Percentiles rank a stretch among this genome's conserved stretches.
phyloP scores from a whole-genome alignment of 2,329 filamentous ascomycete genomes.

The Fusarium humuli region DNA sequence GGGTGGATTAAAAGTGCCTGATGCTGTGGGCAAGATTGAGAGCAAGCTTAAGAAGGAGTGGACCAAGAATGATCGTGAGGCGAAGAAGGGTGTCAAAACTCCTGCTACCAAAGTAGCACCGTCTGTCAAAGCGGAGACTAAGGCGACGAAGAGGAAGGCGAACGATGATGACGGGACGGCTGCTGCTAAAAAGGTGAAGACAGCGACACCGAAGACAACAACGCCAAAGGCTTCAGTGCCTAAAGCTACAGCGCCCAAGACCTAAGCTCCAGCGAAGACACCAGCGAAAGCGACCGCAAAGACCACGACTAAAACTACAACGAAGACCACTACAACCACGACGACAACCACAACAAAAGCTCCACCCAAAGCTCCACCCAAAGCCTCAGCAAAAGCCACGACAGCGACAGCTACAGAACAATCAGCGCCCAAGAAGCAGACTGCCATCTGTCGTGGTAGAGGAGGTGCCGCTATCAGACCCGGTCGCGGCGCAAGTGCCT shows the following conservation, averaged over 20 bases:
- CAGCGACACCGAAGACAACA: not conserved
- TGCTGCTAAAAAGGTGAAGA: constrained; percentile 23
- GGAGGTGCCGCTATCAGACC: constrained; percentile 24
- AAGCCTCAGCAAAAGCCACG: not conserved
- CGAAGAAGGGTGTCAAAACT: constrained; percentile 52
- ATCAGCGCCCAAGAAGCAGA: constrained; percentile 21
- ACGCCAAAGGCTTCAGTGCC: not conserved
- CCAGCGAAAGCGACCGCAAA: constrained; percentile 6
- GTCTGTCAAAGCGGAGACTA: not conserved
- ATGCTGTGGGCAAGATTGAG: constrained; percentile 62
- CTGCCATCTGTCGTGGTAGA: constrained; percentile 14
- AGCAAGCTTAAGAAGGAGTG: constrained; percentile 68
- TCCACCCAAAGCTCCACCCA: not conserved
- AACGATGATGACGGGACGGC: not conserved
- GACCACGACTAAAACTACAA: not conserved
- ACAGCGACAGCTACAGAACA: not conserved
- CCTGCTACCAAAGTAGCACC: not conserved
- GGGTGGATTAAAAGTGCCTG: constrained; percentile 61
- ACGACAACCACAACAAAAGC: not conserved
- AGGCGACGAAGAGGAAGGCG: constrained; percentile 48
- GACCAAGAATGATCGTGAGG: constrained; percentile 61
- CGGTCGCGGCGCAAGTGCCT: not conserved
- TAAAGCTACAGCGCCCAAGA: not conserved
- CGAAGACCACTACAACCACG: not conserved
- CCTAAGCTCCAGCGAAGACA: not conserved